Conservation (phyloP, 2,329 filamentous ascomycete species). For the Cephalotrichum gorgonifer region DNA sequence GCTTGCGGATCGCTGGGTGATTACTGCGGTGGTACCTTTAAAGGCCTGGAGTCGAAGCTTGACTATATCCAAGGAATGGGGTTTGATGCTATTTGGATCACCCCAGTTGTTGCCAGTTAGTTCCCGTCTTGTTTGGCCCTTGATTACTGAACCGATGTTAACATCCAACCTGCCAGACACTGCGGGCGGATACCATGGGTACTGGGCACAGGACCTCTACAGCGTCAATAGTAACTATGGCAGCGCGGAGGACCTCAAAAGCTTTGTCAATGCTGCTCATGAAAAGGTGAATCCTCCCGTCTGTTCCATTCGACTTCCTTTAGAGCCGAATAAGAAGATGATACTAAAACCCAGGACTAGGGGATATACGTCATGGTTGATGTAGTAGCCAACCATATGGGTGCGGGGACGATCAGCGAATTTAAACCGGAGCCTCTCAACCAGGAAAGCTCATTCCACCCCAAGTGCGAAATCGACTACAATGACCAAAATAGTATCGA, state of each 20-base stretch:
- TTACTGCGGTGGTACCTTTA: constrained; percentile 53
- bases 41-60: constrained; percentile 45
- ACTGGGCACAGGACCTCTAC: constrained; percentile 41
- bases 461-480: constrained; percentile 48
- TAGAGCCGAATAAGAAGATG: neutral
- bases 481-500: constrained; percentile 34
- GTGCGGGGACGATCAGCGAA: constrained; percentile 36
- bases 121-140: neutral
- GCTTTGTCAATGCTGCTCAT: constrained; percentile 44
- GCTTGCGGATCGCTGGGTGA: constrained; percentile 27
- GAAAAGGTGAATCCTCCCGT: constrained; percentile 32
- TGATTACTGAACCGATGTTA: neutral
- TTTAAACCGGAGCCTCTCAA: constrained; percentile 34
- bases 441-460: constrained; percentile 47
- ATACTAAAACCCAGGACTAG: constrained; percentile 10
- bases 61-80: constrained; percentile 55
- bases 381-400: constrained; percentile 50
- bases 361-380: constrained; percentile 49
- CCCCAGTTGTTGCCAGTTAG: constrained; percentile 39
- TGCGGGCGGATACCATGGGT: constrained; percentile 41
- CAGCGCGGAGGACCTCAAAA: constrained; percentile 45
- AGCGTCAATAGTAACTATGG: constrained; percentile 49
- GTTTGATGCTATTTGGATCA: constrained; percentile 49
- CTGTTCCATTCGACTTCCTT: neutral
- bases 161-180: constrained; percentile 16